These are phyloP conservation scores for Fusarium chlamydosporum DNA, from an alignment of 2,329 filamentous ascomycete genomes.

Conservation along the genomic window DNA sequence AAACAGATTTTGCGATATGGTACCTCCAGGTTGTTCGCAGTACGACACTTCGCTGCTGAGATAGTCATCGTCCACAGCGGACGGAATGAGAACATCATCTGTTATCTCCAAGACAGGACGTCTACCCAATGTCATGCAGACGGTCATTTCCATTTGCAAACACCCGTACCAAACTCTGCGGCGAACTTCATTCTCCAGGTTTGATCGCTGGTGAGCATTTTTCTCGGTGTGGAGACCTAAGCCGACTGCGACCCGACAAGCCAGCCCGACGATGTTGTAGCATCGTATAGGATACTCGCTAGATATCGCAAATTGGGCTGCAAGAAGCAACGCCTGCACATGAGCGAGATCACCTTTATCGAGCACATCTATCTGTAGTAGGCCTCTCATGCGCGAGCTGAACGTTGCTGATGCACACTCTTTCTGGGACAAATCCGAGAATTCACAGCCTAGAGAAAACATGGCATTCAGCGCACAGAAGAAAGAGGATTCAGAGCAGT, in stretches of 20 bases:
- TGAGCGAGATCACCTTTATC: slow-evolving; percentile 2
- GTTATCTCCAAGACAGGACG: background rate
- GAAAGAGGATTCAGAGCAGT: background rate
- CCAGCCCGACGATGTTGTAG: background rate
- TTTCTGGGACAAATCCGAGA: background rate
- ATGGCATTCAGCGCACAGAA: slow-evolving; percentile 8
- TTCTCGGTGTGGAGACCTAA: background rate
- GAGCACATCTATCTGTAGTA: background rate
- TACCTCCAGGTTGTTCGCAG: background rate
- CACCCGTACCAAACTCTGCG: slow-evolving; percentile 21
- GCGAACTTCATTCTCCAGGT: slow-evolving; percentile 15
- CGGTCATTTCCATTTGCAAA: slow-evolving; percentile 11
- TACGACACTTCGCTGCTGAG: rapidly evolving
- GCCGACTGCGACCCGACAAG: background rate
- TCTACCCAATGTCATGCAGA: slow-evolving; percentile 16
- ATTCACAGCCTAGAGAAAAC: slow-evolving; percentile 11
- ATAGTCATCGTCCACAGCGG: slow-evolving; percentile 8
- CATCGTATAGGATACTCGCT: background rate
- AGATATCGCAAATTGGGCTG: background rate
- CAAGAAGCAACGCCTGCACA: background rate
- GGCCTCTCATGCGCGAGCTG: background rate
- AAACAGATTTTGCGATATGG: slow-evolving; percentile 3
- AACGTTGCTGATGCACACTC: background rate
- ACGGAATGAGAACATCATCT: background rate
- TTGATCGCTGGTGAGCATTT: background rate